Percentiles rank a stretch among this genome's conserved stretches.
These are phyloP conservation scores for Monilinia laxa DNA, from an alignment of 2,329 filamentous ascomycete genomes.

Conservation along the genomic window DNA sequence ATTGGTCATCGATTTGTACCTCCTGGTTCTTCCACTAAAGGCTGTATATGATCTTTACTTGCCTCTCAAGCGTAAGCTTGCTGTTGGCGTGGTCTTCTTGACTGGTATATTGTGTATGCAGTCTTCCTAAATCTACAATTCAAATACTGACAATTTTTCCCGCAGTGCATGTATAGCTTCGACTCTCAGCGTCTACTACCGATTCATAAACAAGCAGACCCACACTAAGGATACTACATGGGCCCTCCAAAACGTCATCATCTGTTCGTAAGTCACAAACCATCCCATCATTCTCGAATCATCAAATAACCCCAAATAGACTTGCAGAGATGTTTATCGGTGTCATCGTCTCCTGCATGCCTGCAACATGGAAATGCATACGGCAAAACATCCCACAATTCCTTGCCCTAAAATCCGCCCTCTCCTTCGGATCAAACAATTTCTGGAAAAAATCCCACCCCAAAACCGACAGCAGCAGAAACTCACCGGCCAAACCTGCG, in stretches of 20 bases:
- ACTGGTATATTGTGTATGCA: background rate
- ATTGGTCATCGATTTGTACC: background rate
- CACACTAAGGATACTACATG: background rate
- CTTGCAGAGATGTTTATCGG: background rate
- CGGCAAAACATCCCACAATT: background rate
- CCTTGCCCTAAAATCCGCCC: background rate
- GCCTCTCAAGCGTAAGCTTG: background rate
- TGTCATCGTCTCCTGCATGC: background rate
- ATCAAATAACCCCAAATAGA: background rate
- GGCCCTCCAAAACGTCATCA: background rate
- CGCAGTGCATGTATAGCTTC: background rate
- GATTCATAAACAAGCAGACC: background rate
- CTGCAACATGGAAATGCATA: background rate
- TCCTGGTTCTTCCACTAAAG: background rate
- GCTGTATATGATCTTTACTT: background rate
- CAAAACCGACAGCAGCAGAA: background rate
- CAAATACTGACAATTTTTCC: background rate
- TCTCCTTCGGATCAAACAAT: background rate
- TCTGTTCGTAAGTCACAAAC: background rate
- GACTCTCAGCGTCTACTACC: background rate
- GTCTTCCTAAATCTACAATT: too few relatives aligned
- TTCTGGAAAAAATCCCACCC: background rate
- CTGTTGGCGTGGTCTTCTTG: background rate
- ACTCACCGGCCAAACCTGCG: background rate
- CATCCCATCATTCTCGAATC: background rate